Percentiles rank a stretch among this genome's conserved stretches.
These are phyloP conservation scores for Chlorella sp. DNA, from an alignment of 139 green algal species.

Conservation along the genomic window DNA sequence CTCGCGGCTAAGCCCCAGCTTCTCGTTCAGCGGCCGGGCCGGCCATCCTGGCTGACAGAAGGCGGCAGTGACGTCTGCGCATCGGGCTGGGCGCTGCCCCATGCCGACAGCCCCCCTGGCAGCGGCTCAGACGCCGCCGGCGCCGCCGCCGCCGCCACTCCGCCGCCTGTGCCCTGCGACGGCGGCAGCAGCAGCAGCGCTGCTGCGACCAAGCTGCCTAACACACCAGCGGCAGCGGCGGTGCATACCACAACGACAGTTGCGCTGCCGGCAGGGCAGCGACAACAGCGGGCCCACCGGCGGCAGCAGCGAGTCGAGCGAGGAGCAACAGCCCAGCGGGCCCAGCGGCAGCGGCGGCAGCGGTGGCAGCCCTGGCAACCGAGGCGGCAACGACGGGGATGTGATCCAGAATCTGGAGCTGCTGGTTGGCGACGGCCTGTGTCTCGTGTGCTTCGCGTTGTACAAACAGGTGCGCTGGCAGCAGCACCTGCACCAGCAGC, in stretches of 20 bases:
- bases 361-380: neutral
- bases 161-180: neutral
- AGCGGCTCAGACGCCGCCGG: neutral
- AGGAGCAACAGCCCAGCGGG: too few relatives aligned
- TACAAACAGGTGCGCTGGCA: slow-evolving; percentile 60
- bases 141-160: neutral
- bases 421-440: slow-evolving; percentile 61
- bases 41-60: too few relatives aligned
- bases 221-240: neutral
- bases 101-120: too few relatives aligned
- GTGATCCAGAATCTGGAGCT: slow-evolving; percentile 62
- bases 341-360: neutral
- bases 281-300: neutral
- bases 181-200: neutral
- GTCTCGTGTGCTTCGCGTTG: slow-evolving; percentile 59
- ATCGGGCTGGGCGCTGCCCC: too few relatives aligned
- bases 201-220: neutral
- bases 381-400: neutral
- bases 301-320: neutral
- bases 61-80: too few relatives aligned
- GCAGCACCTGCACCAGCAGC: neutral
- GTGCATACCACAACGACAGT: neutral
- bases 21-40: too few relatives aligned
- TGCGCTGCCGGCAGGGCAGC: neutral
- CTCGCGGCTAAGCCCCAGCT: too few relatives aligned